Conservation (phyloP, 495 filamentous ascomycete genomes). For the Trichoderma gamsii region DNA sequence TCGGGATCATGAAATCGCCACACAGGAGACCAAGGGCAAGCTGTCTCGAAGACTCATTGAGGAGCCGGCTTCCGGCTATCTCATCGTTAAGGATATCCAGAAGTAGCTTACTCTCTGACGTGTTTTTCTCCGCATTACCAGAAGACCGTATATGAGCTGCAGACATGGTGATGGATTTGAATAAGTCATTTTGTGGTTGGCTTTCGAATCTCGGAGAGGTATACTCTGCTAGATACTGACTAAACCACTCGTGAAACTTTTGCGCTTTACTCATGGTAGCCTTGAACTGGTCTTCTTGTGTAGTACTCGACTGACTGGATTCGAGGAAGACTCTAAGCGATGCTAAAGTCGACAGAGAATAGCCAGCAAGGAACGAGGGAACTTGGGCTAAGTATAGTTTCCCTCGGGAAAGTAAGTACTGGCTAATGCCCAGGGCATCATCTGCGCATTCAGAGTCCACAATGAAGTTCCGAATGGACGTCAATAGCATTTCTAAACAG, state of each 20-base stretch:
- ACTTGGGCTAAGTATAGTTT: conserved; percentile 53
- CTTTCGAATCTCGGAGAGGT: conserved; percentile 43
- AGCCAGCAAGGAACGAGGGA: conserved; percentile 72
- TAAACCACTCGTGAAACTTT: conserved; percentile 67
- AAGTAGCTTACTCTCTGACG: conserved; percentile 66
- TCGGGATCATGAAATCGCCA: conserved; percentile 57
- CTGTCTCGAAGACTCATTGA: conserved; percentile 62
- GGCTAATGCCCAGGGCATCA: conserved; percentile 79
- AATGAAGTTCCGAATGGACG: conserved; percentile 71
- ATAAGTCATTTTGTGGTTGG: conserved; percentile 44
- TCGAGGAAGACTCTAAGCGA: conserved; percentile 67
- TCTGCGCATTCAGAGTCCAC: conserved; percentile 82
- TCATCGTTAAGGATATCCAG: conserved; percentile 69
- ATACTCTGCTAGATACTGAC: conserved; percentile 52
- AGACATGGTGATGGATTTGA: conserved; percentile 57
- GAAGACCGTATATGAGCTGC: conserved; percentile 51
- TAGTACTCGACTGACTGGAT: conserved; percentile 59
- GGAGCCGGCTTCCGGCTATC: conserved; percentile 49
- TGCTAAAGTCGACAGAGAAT: conserved; percentile 66
- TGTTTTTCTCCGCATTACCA: conserved; percentile 54
- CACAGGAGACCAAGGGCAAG: conserved; percentile 69
- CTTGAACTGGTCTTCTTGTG: conserved; percentile 69
- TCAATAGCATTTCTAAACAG: conserved; percentile 86
- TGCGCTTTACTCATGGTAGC: conserved; percentile 61
- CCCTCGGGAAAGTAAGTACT: conserved; percentile 74